Evolutionary conservation across 495 filamentous ascomycete species (phyloP), one percentile per base, ranked within the genome.

Genomic region (Geoglossum glabrum): DNA sequence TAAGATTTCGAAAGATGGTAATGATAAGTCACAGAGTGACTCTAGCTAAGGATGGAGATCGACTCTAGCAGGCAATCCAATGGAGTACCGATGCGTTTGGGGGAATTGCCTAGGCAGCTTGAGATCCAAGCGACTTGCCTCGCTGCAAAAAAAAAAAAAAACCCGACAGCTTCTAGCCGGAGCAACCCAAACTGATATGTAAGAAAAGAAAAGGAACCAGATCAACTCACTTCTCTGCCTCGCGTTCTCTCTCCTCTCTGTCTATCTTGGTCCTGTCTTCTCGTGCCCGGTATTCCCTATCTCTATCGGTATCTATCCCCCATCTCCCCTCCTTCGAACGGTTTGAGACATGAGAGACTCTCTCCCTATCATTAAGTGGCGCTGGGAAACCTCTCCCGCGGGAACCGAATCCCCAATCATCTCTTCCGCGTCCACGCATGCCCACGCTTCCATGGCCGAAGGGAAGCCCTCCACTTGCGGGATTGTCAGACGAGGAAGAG

Each of bases 311-410:
- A 11, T 61, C 62, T 19, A 71, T 71, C 27, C 66, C 70, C 67
- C 71, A 77, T 54, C 83, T 77, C 31, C 76, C 73, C 62, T 87
- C 84, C 49, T 83, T 79, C 36, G 85, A 88, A 31, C 82, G 76
- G 64, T 84, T 84, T 51, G 85, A 76, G 38, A 73, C 71, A 52
- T 74, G 69, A 62, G 49, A 26, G 8, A 75, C 74, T 1, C 66
- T 59, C 28, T 81, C 77, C 47, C 82, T 76, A 49, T 87, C 85
- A 59, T 86, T 82, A 8, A 79, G 71, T 63, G 76, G 81, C 0
- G 72, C 72, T 5, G 77, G 76, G 58, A 84, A 74, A 7, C 80
- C 79, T 27, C 75, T 67, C 28, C 71, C 72, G 17, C 63, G 61
- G 58, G 74, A 28, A 30, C 49, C 15, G 23, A 52, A 74, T 40